Conservation (phyloP, 2,329 filamentous ascomycete species). For the Ceratocystis alfenasii region DNA sequence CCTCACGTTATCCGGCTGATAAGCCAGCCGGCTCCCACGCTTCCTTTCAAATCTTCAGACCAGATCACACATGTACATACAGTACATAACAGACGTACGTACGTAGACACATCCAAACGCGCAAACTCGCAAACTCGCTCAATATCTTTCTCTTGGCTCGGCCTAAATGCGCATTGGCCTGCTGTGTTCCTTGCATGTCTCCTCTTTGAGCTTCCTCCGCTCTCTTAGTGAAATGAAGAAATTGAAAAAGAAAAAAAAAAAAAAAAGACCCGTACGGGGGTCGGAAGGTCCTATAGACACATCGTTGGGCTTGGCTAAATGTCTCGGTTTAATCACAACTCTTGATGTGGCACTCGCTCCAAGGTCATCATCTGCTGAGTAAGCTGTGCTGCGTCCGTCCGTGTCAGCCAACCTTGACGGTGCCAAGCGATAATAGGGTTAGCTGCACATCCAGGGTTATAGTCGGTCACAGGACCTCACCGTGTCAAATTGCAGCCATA, state of each 20-base stretch:
- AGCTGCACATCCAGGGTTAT: too few relatives aligned
- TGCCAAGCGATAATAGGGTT: too few relatives aligned
- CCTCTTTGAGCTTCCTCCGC: neutral
- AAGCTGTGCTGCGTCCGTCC: too few relatives aligned
- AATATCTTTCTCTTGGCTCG: neutral
- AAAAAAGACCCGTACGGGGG: too few relatives aligned
- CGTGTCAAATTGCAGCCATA: neutral
- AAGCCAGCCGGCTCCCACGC: neutral
- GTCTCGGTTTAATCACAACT: too few relatives aligned
- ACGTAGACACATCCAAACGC: neutral
- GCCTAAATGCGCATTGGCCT: neutral
- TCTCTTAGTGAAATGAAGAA: neutral
- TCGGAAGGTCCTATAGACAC: too few relatives aligned
- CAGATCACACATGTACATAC: neutral
- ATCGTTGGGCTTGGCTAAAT: too few relatives aligned
- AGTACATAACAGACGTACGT: neutral
- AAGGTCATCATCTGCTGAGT: too few relatives aligned
- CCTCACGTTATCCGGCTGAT: neutral
- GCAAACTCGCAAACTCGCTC: conserved; percentile 2
- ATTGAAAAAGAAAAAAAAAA: too few relatives aligned
- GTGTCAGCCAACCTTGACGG: too few relatives aligned
- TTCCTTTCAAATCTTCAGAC: neutral
- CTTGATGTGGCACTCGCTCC: too few relatives aligned
- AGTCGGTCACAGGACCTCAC: neutral
- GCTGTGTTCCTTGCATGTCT: conserved; percentile 2